These are phyloP conservation scores for Pneumocystis oryctolagi DNA, from an alignment of 1,139 yeast genomes.

Conservation along the genomic window DNA sequence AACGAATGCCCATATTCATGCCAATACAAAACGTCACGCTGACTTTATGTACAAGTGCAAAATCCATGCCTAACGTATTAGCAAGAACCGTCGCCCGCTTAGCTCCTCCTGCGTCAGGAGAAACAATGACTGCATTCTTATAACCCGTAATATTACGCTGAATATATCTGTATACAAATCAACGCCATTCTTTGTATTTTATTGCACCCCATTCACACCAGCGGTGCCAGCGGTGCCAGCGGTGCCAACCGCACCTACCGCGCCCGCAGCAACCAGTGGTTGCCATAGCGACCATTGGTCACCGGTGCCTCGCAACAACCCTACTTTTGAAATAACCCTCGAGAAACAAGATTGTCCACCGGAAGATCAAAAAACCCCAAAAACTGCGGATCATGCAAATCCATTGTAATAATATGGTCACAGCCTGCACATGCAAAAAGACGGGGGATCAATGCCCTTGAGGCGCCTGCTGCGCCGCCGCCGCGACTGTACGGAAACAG, in stretches of 20 bases:
- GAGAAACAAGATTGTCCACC: constrained; percentile 51
- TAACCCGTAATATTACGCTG: constrained; percentile 33
- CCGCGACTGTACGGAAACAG: constrained; percentile 96
- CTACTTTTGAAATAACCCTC: not conserved
- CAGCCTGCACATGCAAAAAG: constrained; percentile 93
- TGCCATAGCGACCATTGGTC: too few species aligned
- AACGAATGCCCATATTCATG: too few species aligned
- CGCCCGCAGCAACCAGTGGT: too few species aligned
- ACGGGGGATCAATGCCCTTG: constrained; percentile 69
- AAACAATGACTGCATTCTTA: constrained; percentile 65
- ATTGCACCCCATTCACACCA: too few species aligned
- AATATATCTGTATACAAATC: constrained; percentile 22
- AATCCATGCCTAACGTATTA: constrained; percentile 66
- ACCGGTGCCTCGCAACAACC: too few species aligned
- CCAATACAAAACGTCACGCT: too few species aligned
- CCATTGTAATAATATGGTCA: constrained; percentile 94
- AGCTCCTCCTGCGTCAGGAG: constrained; percentile 99
- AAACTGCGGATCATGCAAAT: constrained; percentile 93
- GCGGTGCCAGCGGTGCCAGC: too few species aligned
- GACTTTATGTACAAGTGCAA: constrained; percentile 93
- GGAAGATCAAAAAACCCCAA: constrained; percentile 96
- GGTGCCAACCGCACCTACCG: too few species aligned
- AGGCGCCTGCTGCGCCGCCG: not conserved
- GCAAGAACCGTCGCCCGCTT: constrained; percentile 94
- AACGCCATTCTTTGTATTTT: not conserved